Base-by-base conservation (phyloP, 352 stramenopile species). In the Saprolegnia diclina region DNA sequence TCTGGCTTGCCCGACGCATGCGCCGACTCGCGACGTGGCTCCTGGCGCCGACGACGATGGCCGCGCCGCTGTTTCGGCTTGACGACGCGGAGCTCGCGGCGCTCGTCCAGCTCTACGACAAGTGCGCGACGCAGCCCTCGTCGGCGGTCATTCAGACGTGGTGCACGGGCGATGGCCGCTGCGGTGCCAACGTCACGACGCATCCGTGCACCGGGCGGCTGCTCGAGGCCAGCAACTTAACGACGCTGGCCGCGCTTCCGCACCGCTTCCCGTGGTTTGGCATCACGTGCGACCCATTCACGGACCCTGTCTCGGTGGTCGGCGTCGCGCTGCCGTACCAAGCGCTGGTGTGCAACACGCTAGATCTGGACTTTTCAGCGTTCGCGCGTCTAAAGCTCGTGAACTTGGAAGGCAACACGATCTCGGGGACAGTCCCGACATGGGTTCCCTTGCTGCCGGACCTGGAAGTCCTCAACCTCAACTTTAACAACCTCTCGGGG, bases 141-240 rank as follows among this genome's bases (percentile, higher is more conserved):
- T 14, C 42, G 11, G 18, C 42, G 42, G 10, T 48, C 42, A 7
- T 48, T 3, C 52, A 56, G 11, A 68, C 62, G 0, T 68, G 62
- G 62, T 68, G 62, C 35, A 32, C 35, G 24, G 62, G 62, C 7
- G 32, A 29, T 37, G 45, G 22, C 24, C 59, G 5, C 16, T 65
- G 57, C 26, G 5, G 13, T 18, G 40, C 46, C 22, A 21, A 42
- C 50, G n/a, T 24, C 6, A 19, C 45, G 7, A 68, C 62, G 13
- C 62, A 68, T 29, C 62, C 62, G 7, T 68, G 62, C 44, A 68
- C 62, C 7, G 62, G 62, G 9, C n/a, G 35, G 7, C 13, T 57
- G 11, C 44, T 68, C 16, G 42, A 24, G 9, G 13, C 7, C 4
- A 35, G 10, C n/a, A 42, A 38, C 26, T 24, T 18, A 16, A 19